Base-by-base conservation (phyloP, 805 yeast genomes). In the Starmera dryadoides region DNA sequence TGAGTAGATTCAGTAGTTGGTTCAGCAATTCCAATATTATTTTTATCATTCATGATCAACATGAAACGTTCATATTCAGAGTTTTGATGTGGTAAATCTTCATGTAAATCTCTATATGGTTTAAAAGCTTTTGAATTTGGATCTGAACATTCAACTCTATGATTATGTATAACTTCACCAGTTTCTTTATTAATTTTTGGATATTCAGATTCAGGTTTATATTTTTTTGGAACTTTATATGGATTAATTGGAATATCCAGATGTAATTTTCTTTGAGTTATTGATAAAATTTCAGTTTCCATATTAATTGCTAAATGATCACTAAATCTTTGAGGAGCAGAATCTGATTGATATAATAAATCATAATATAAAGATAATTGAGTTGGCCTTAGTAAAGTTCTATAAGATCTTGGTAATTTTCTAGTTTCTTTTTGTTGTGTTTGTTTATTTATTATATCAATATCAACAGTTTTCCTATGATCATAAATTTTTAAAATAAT, bases 21-120 rank as follows among this genome's bases (percentile, higher is more conserved):
- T 12, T 45, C 46, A 7, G 68, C 63, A 40, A 58, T 59, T 48
- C 51, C 59, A 38, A 59, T 61, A 40, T 54, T 64, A 31, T 58
- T 52, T 38, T 62, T 59, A 37, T 79, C 82, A 46, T 70, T 72
- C 70, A 80, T 64, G 9, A 78, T 69, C 23, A 81, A 66, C 98
- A 91, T 91, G 55, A 88, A 68, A 55, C 86, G 95, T 59, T 93
- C 98, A 63, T 85, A 87, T 47, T 87, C 94, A 2, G 89, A 78
- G 41, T 80, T 75, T 49, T 84, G 84, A 55, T 87, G 95, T 30
- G 79, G 76, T 20, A 68, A 55, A 46, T 82, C 87, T 53, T 81
- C 88, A 49, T 80, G 87, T 34, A 81, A 69, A 38, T 66, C 72
- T 28, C 70, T 63, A 45, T 50, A 66, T 5, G 73, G 71, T 14